These are phyloP conservation scores for Hymenoscyphus albidus DNA, from an alignment of 2,329 filamentous ascomycete species.

Conservation along the genomic window DNA sequence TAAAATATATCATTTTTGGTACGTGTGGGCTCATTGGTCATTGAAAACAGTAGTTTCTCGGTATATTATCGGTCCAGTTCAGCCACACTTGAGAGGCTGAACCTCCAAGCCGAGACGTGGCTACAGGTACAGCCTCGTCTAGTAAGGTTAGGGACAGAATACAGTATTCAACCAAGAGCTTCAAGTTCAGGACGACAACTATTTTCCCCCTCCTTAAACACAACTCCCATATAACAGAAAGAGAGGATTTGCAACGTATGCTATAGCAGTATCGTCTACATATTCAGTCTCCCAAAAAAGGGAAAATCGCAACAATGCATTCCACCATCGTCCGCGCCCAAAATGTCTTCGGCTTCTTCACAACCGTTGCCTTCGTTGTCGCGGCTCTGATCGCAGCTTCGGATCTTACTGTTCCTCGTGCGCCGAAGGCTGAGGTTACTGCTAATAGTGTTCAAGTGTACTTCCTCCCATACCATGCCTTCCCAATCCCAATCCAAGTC, in stretches of 20 bases:
- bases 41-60: neutral
- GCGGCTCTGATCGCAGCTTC: constrained; percentile 77
- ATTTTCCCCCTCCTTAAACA: neutral
- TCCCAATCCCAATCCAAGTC: neutral
- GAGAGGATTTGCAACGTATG: neutral
- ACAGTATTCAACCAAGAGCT: neutral
- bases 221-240: neutral
- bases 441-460: constrained; percentile 84
- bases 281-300: neutral
- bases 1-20: neutral
- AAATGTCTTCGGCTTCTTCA: constrained; percentile 97
- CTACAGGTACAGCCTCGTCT: constrained; percentile 2
- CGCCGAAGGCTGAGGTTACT: constrained; percentile 60
- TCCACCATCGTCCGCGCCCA: constrained; percentile 80
- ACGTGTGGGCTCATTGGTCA: too few species aligned
- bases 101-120: constrained; percentile 15
- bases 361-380: constrained; percentile 81
- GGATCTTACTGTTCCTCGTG: constrained; percentile 66
- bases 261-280: constrained; percentile 3
- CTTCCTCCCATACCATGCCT: constrained; percentile 27
- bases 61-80: neutral
- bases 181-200: neutral
- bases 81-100: neutral
- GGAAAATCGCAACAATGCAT: constrained; percentile 60
- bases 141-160: neutral